Percentiles rank a stretch among this genome's conserved stretches.
Conservation (phyloP, 768 basidiomycete species). For the Trametes coccinea region DNA sequence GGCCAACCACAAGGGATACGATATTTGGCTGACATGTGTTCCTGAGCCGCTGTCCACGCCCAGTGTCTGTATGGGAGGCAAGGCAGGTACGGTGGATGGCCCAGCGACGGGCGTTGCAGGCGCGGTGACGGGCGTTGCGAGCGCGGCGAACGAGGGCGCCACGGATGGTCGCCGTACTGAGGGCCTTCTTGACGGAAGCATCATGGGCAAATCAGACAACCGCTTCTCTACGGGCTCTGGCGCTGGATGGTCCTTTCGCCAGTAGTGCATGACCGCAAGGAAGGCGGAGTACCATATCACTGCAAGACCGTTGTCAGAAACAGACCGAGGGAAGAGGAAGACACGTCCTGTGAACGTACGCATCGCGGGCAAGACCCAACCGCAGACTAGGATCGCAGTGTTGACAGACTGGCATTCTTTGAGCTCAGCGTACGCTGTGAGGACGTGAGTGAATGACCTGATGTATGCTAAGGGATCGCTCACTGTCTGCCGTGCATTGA, state of each 20-base stretch:
- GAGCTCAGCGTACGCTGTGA: conserved; percentile 35
- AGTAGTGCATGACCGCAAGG: conserved; percentile 33
- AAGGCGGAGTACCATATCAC: conserved; percentile 45
- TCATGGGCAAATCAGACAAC: conserved; percentile 23
- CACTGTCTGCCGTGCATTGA: conserved; percentile 46
- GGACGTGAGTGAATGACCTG: background rate
- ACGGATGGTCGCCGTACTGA: conserved; percentile 1
- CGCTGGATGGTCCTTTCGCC: conserved; percentile 31
- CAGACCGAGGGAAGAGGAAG: background rate
- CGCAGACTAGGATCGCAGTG: conserved; percentile 48
- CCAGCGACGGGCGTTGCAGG: background rate
- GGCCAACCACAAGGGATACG: conserved; percentile 16
- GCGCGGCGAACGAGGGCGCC: background rate
- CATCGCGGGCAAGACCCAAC: conserved; percentile 54
- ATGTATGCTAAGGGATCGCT: conserved; percentile 2
- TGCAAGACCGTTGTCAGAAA: conserved; percentile 19
- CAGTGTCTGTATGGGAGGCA: background rate
- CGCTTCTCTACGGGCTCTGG: conserved; percentile 15
- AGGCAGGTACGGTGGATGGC: background rate
- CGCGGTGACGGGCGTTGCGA: too few species aligned
- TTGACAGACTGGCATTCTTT: conserved; percentile 47
- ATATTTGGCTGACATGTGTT: conserved; percentile 2
- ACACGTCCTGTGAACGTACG: conserved; percentile 37
- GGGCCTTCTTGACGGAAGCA: conserved; percentile 13
- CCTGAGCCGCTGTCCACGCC: background rate